phyloP scores from a whole-genome alignment of 495 filamentous ascomycete species.

The Xylaria grammica region DNA sequence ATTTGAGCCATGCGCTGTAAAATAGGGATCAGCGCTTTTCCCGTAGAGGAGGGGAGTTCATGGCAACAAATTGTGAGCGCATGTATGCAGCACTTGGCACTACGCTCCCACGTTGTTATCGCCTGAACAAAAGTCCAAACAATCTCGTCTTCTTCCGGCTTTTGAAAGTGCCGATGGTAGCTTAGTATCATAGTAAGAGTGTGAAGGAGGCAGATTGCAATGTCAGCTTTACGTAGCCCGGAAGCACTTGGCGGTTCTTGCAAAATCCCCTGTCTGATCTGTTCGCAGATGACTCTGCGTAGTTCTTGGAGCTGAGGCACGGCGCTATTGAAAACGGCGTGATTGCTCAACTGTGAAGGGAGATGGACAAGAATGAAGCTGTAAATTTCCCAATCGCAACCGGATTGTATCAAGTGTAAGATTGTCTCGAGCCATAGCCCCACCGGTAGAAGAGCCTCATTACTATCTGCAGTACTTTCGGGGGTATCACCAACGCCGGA shows the following conservation, averaged over 20 bases:
- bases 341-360: constrained; percentile 87
- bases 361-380: constrained; percentile 87
- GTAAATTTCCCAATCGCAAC: constrained; percentile 91
- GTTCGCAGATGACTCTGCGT: constrained; percentile 78
- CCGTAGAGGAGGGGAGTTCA: constrained; percentile 82
- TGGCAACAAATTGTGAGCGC: constrained; percentile 92
- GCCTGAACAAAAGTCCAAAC: constrained; percentile 83
- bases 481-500: constrained; percentile 30
- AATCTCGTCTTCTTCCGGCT: constrained; percentile 85
- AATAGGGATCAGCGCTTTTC: constrained; percentile 79
- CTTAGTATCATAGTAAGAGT: constrained; percentile 81
- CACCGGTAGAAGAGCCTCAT: constrained; percentile 61
- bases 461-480: constrained; percentile 23
- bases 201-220: constrained; percentile 86
- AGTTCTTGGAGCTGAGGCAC: constrained; percentile 75
- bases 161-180: constrained; percentile 84
- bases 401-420: constrained; percentile 73
- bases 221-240: constrained; percentile 83
- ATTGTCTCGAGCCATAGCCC: constrained; percentile 77
- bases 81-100: constrained; percentile 89
- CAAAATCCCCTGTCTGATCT: constrained; percentile 74
- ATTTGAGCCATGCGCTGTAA: constrained; percentile 92
- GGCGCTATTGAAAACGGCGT: constrained; percentile 76
- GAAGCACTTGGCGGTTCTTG: constrained; percentile 75
- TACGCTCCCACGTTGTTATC: constrained; percentile 82